phyloP scores from a whole-genome alignment of 2,329 filamentous ascomycete species.

The Bertia moriformis region DNA sequence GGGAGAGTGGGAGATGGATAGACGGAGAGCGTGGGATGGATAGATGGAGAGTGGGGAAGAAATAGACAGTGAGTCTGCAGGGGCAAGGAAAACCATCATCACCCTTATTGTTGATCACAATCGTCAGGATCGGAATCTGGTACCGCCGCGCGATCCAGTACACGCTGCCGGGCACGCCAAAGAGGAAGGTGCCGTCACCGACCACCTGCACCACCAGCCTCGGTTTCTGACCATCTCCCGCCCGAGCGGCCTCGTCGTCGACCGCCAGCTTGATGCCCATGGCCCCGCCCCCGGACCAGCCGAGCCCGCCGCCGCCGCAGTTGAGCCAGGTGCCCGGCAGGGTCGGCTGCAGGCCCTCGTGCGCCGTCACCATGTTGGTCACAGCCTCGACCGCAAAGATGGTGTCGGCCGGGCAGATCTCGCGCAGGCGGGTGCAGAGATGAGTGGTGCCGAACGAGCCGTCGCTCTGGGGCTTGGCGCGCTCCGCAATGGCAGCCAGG shows the following conservation, averaged over 20 bases:
- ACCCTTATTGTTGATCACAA: conserved; percentile 37
- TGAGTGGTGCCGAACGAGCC: neutral
- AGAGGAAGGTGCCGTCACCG: conserved; percentile 41
- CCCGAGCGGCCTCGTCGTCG: conserved; percentile 17
- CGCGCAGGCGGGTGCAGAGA: neutral
- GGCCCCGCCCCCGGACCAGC: conserved; percentile 35
- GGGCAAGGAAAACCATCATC: no score
- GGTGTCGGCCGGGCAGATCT: conserved; percentile 28
- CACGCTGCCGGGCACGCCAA: conserved; percentile 35
- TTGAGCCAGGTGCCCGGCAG: conserved; percentile 35
- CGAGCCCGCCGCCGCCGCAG: conserved; percentile 35
- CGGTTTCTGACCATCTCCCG: conserved; percentile 12
- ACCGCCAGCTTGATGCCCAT: conserved; percentile 32
- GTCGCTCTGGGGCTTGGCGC: neutral
- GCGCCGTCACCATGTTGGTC: conserved; percentile 50
- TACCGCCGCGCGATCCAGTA: conserved; percentile 41
- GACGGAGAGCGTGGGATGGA: no score
- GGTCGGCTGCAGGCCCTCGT: conserved; percentile 52
- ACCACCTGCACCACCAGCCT: conserved; percentile 39
- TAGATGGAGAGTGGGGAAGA: no score
- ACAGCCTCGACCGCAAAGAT: conserved; percentile 66
- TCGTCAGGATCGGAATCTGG: conserved; percentile 34
- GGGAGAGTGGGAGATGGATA: no score
- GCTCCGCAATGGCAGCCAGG: neutral
- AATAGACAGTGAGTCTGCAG: no score